Base-by-base conservation (phyloP, 1,284 basidiomycete species). In the Anthracocystis setariae region DNA sequence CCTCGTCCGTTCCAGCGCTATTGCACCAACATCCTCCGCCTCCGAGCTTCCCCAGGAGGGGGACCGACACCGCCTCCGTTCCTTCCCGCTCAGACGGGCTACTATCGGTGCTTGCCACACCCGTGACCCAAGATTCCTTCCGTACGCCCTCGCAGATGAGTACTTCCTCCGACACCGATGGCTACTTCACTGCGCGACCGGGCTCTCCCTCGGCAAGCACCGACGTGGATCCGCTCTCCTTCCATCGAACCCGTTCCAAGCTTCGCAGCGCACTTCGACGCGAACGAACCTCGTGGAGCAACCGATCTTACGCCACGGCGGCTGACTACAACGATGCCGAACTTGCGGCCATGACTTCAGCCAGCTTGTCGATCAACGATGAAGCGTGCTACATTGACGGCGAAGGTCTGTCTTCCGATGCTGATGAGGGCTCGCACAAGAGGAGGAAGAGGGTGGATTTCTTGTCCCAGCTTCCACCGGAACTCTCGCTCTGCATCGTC, bases 401-500 rank as follows among this genome's bases (percentile, higher is more conserved):
- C 7, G 56, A 59, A n/a, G 49, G 43, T 23, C 21, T 58, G 9
- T 50, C 53, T 3, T 12, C 46, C 7, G 18, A 27, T 2, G 33
- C 46, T 2, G 18, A 7, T 12, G 25, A 40, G 3, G 32, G 25
- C 0, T 5, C 15, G 3, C 39, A 10, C 17, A 29, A 42, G 15
- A 8, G 43, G 8, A 37, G 33, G 45, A 50, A 38, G n/a, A 24
- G 66, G 7, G 46, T 68, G n/a, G 76, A 76, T 45, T 72, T 78
- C 21, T 49, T 78, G 33, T 53, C 55, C 12, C 38, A 33, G 0
- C 51, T 74, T 8, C 76, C 76, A 5, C 49, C 66, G 4, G 76
- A 78, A 43, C 56, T 78, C 24, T 57, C 74, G 10, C 47, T 75
- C 21, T 65, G 52, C 44, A 74, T 76, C 45, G 38, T 76, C 13